Conservation (phyloP, 176 grass and related monocot species). For the Oryza australiensis region DNA sequence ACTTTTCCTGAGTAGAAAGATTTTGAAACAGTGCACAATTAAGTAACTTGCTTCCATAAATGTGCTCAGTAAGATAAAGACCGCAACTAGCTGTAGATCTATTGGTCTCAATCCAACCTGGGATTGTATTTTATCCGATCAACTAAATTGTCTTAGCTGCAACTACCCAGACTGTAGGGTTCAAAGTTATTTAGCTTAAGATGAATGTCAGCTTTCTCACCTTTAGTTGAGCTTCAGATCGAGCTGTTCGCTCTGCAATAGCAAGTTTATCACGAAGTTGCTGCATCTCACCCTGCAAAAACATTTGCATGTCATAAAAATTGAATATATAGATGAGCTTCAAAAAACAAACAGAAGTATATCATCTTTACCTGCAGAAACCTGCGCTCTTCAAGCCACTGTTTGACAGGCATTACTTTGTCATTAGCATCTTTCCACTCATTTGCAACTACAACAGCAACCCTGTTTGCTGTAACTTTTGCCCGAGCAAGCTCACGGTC, state of each 20-base stretch:
- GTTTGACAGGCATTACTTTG: constrained; percentile 99
- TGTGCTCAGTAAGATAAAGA: too few species aligned
- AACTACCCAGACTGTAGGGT: too few species aligned
- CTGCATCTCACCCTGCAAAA: constrained; percentile 90
- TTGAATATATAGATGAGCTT: neutral
- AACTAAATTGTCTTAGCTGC: too few species aligned
- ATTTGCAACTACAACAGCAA: constrained; percentile 94
- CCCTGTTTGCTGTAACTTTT: constrained; percentile 93
- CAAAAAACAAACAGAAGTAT: constrained; percentile 16
- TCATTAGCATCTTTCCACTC: constrained; percentile 99
- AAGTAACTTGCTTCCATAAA: neutral
- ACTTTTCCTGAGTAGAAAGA: constrained; percentile 66
- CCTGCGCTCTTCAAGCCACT: constrained; percentile 98
- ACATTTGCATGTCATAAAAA: constrained; percentile 16
- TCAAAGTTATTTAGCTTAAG: constrained; percentile 23
- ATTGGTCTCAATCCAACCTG: too few species aligned
- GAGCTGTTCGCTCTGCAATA: constrained; percentile 78
- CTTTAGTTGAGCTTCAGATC: constrained; percentile 90
- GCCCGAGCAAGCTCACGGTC: constrained; percentile 88
- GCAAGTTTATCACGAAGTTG: constrained; percentile 90
- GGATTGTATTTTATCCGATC: too few species aligned
- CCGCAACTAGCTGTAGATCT: too few species aligned
- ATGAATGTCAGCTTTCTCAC: constrained; percentile 38
- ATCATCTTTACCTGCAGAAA: constrained; percentile 76
- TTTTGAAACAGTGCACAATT: neutral